phyloP scores from a whole-genome alignment of 2,329 filamentous ascomycete genomes.

The Aspergillus carbonarius region DNA sequence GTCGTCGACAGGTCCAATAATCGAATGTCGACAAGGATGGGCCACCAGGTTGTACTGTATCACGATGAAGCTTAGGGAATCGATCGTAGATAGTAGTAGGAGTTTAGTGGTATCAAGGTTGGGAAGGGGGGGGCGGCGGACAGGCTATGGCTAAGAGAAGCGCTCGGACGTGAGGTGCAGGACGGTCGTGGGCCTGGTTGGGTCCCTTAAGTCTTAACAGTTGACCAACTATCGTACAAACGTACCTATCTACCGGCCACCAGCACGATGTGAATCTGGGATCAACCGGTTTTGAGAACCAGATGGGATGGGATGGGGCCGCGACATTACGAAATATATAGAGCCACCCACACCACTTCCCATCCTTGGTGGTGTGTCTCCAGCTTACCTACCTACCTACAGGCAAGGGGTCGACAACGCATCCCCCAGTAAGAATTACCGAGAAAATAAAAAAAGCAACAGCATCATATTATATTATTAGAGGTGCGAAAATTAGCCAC shows the following conservation, averaged over 20 bases:
- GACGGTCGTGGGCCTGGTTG: constrained; percentile 10
- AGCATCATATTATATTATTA: not conserved
- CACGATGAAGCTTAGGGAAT: not conserved
- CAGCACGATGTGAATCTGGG: not conserved
- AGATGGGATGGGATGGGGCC: not conserved
- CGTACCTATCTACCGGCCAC: not conserved
- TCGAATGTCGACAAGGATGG: too few species aligned
- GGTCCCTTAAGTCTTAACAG: not conserved
- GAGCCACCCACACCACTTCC: not conserved
- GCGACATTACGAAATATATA: not conserved
- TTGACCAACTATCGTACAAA: not conserved
- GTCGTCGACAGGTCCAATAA: too few species aligned
- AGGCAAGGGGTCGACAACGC: not conserved
- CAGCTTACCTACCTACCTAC: not conserved
- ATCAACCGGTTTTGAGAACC: not conserved
- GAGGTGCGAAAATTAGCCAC: not conserved
- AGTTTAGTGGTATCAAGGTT: constrained; percentile 1
- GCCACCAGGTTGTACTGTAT: too few species aligned
- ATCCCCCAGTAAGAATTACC: not conserved
- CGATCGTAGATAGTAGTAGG: not conserved
- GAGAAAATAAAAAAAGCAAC: not conserved
- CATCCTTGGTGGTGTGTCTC: not conserved
- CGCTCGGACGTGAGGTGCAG: constrained; percentile 19
- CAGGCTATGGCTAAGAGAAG: constrained; percentile 16
- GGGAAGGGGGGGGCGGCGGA: not conserved